Base-by-base conservation (phyloP, 208 protist genomes). In the Porcisia hertigi region DNA sequence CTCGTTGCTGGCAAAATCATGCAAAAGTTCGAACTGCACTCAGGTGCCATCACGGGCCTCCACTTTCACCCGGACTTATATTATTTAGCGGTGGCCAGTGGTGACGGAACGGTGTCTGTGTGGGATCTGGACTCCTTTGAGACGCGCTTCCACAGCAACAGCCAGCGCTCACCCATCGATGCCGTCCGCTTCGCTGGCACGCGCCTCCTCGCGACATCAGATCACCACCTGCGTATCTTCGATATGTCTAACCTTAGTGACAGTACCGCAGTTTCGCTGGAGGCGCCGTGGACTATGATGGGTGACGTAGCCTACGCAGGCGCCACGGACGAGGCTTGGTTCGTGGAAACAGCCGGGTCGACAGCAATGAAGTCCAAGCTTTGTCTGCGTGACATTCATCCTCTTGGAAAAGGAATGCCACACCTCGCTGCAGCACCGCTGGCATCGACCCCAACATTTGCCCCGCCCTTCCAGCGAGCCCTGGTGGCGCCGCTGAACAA, bases 11-110 rank as follows among this genome's bases (percentile, higher is more conserved):
- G 83, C 59, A 83, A 87, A 45, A 69, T 88, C 14, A 75, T 88
- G 41, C 75, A 75, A 54, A 84, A 83, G 57, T 84, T 95, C 57
- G 77, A 85, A 47, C 76, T 88, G 30, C 88, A 95, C 75, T 82
- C 72, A 20, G 87, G 89, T 39, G 80, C 92, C 66, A 91, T 97
- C 70, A 95, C 92, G 12, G 89, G 85, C 41, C 82, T 97, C 39
- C 83, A 89, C 75, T 97, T 97, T 64, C 89, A 97, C 74, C 89
- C 90, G 1, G 89, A 95, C 47, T 64, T 83, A 14, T 91, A 88
- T 79, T 93, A 86, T 69, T 69, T 97, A 45, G 85, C 86, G 16
- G 90, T 92, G 18, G 89, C 86, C 36, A 94, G 90, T 74, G 84
- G 81, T 59, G 89, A 94, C 71, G 90, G 90, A n/a, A 90, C 90